A percentile compares a stretch with the other conserved stretches of the same genome.
phyloP scores from a whole-genome alignment of 331 rosid genomes.

The Erythrophleum ivorense region DNA sequence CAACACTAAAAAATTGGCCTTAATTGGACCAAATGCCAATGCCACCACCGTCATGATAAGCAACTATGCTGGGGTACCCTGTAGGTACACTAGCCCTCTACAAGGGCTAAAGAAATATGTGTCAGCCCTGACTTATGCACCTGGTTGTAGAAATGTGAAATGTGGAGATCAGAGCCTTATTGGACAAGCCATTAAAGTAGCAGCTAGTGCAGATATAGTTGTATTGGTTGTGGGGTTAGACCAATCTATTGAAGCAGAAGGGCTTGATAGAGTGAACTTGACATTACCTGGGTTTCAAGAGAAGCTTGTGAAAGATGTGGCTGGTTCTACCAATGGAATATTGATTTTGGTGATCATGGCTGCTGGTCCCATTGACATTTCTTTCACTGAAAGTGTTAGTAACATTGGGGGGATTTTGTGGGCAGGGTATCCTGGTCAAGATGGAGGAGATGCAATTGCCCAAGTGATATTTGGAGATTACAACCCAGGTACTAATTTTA shows the following conservation, averaged over 20 bases:
- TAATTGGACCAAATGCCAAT: slow-evolving; percentile 64
- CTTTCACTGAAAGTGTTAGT: slow-evolving; percentile 55
- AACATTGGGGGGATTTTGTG: slow-evolving; percentile 68
- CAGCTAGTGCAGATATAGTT: slow-evolving; percentile 56
- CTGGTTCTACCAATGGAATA: slow-evolving; percentile 57
- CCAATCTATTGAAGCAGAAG: slow-evolving; percentile 79
- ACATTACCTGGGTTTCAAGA: slow-evolving; percentile 83
- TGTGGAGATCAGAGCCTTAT: slow-evolving; percentile 63
- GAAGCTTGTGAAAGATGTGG: slow-evolving; percentile 68
- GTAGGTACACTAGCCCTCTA: slow-evolving; percentile 60
- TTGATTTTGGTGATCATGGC: slow-evolving; percentile 76
- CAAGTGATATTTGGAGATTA: slow-evolving; percentile 78
- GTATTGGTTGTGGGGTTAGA: slow-evolving; percentile 77
- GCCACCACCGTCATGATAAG: slow-evolving; percentile 56
- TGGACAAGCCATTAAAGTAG: slow-evolving; percentile 55
- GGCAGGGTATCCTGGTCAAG: slow-evolving; percentile 92
- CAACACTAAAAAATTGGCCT: slow-evolving; percentile 32
- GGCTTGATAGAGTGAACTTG: slow-evolving; percentile 68
- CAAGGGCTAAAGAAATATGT: slow-evolving; percentile 64
- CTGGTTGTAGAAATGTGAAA: slow-evolving; percentile 58
- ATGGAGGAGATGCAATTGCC: slow-evolving; percentile 74
- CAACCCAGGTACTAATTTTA: slow-evolving; percentile 55
- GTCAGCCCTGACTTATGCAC: slow-evolving; percentile 50
- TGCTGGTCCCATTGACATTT: slow-evolving; percentile 75
- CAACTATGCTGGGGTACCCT: slow-evolving; percentile 59